Base-by-base conservation (phyloP, 2,329 filamentous ascomycete species). In the Beauveria medogensis region DNA sequence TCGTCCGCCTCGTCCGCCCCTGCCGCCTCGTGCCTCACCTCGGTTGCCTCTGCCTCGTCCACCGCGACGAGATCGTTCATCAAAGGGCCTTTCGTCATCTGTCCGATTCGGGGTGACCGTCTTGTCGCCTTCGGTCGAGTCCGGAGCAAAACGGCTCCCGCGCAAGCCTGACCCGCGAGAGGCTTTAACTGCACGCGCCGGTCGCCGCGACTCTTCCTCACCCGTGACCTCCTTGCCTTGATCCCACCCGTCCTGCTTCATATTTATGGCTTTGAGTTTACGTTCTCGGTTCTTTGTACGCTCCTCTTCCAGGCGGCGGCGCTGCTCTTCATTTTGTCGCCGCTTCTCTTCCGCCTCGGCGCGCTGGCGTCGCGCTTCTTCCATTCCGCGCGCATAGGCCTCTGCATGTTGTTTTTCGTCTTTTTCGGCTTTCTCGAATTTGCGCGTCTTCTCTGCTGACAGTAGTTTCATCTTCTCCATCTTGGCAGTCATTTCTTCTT, bases 391-490 rank as follows among this genome's bases (percentile, higher is more conserved):
- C 41, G 82, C 81, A 62, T 81, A 78, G 1, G 82, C 80, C 6
- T 76, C 72, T 2, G 79, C 82, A 66, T 85, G 82, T 61, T 80
- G 79, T 61, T 76, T 78, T 71, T 83, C 76, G 66, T 86, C 83
- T 63, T 78, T 75, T 69, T 84, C 80, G 1, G 80, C 81, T 68
- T 82, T 78, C 66, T 85, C 80, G 65, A 83, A 84, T 63, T 81
- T 82, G 65, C 81, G 79, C 66, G 80, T 78, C 72, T 82, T 83
- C 69, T 86, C 83, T 0, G 80, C 82, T 0, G 78, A 77, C 0
- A 83, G 69, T 9, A 86, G 76, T 61, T 83, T 82, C 80, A 85
- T 85, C 69, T 81, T 74, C 66, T 81, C 81, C 79, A 87, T 83
- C 69, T 84, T 85, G 63, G 75, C 79, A 0, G 81, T 75, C 4